Base-by-base conservation (phyloP, 1,284 basidiomycete species). In the Boletellus deceptivus region DNA sequence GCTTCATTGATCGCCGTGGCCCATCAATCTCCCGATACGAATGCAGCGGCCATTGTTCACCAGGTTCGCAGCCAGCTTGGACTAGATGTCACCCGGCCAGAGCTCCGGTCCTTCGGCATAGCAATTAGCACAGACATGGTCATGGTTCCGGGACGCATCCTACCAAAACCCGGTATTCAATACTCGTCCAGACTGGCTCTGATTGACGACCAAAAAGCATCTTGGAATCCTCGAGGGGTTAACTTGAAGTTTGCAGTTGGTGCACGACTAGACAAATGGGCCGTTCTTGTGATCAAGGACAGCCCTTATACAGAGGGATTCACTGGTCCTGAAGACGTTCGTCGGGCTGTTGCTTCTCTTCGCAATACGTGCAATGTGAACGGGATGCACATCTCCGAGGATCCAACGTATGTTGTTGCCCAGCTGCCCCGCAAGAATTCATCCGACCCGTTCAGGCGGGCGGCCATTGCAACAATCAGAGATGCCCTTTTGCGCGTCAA, bases 91-190 rank as follows among this genome's bases (percentile, higher is more conserved):
- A 68, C 74, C 0, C 68, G 67, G 3, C 74, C 76, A 2, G 44
- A 55, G 3, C 72, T 83, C 13, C 65, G 63, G 9, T 72, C 76
- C 1, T 88, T 89, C 63, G 84, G 83, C 1, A 68, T 88, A 48
- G 71, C 66, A 53, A 75, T 90, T 55, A 79, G 79, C 6, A 68
- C 65, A 3, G 72, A 86, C 46, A 89, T 89, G 85, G 74, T 83
- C 3, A 78, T 86, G 17, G 83, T 89, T 13, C 86, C 86, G 0
- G 86, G 81, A 7, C 79, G 87, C 39, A 80, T 89, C 52, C 75
- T 89, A 4, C 69, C 75, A 3, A 63, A 76, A 6, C 87, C 87
- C 1, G 70, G 65, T 4, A 74, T 89, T 50, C 72, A 75, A 47
- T 89, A 89, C 60, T 49, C 47, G 18, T 73, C 70, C 1, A 63